These are phyloP conservation scores for Calophaca sinica DNA, from an alignment of 306 rosid species.

Conservation along the genomic window DNA sequence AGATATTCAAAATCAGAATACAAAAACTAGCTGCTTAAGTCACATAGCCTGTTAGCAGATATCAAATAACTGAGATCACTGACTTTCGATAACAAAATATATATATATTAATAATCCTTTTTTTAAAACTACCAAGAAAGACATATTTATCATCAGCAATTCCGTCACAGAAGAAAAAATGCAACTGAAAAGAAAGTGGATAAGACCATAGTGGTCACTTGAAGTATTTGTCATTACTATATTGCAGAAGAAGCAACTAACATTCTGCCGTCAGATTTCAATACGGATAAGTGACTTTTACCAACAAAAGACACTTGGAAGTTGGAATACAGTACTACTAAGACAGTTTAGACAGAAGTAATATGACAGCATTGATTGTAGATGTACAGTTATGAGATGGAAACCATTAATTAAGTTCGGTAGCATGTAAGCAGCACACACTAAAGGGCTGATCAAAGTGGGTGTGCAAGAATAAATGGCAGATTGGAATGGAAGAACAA, in stretches of 20 bases:
- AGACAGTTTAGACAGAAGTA: too few species aligned
- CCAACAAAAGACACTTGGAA: not conserved
- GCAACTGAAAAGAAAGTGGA: not conserved
- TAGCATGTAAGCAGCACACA: not conserved
- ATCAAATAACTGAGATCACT: not conserved
- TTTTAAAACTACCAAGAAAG: too few species aligned
- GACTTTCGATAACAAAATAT: not conserved
- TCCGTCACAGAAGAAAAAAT: not conserved
- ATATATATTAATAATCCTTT: too few species aligned
- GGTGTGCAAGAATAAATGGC: not conserved
- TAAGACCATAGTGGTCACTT: not conserved
- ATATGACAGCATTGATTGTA: too few species aligned
- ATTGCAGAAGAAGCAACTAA: not conserved
- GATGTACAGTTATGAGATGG: not conserved
- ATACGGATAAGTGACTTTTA: not conserved
- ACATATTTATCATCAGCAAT: too few species aligned
- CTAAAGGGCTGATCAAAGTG: too few species aligned
- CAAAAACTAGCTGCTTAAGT: constrained; percentile 11
- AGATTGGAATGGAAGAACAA: not conserved
- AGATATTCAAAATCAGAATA: constrained; percentile 35
- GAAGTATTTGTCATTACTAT: not conserved
- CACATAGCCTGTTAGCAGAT: constrained; percentile 7
- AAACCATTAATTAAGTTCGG: too few species aligned
- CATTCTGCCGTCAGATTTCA: constrained; percentile 9
- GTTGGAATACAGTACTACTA: not conserved